A percentile compares a stretch with the other conserved stretches of the same genome.
Evolutionary conservation across 345 rosid species (phyloP).

Genomic region (Brassica rapa): DNA sequence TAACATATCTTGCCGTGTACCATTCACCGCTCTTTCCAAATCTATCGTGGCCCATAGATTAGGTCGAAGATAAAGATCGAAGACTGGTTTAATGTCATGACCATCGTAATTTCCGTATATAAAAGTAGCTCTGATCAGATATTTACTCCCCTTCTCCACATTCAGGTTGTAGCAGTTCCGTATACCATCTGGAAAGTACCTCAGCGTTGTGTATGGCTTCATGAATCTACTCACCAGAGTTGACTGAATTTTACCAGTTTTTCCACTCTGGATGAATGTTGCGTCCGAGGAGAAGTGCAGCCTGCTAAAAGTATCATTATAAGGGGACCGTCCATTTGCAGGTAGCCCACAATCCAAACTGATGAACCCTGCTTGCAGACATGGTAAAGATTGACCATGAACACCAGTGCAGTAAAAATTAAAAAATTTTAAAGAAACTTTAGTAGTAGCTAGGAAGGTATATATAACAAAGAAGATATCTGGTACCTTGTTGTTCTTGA

Average conservation of each 20-base stretch:
- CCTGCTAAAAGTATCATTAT: not conserved
- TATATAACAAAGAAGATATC: no score
- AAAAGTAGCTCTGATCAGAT: conserved; percentile 36
- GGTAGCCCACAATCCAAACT: conserved; percentile 54
- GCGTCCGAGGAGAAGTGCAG: conserved; percentile 33
- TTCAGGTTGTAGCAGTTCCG: conserved; percentile 46
- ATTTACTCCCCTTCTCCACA: conserved; percentile 7
- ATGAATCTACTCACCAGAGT: not conserved
- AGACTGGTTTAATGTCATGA: not conserved
- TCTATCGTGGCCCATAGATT: conserved; percentile 41
- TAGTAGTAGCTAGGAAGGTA: no score
- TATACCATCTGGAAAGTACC: conserved; percentile 45
- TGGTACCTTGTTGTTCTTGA: conserved; percentile 22
- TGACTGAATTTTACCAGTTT: not conserved
- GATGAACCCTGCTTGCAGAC: conserved; percentile 41
- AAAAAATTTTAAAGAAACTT: no score
- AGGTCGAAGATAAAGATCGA: conserved; percentile 49
- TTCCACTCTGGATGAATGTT: conserved; percentile 38
- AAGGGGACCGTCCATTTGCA: not conserved
- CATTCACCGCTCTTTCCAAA: not conserved
- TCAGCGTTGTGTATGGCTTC: not conserved
- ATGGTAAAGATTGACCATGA: not conserved
- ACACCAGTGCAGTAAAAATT: no score
- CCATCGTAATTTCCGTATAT: conserved; percentile 52
- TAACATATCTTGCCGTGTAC: conserved; percentile 18